Evolutionary conservation across 2,329 filamentous ascomycete genomes (phyloP).

Genomic region (Diplodia sapinea): DNA sequence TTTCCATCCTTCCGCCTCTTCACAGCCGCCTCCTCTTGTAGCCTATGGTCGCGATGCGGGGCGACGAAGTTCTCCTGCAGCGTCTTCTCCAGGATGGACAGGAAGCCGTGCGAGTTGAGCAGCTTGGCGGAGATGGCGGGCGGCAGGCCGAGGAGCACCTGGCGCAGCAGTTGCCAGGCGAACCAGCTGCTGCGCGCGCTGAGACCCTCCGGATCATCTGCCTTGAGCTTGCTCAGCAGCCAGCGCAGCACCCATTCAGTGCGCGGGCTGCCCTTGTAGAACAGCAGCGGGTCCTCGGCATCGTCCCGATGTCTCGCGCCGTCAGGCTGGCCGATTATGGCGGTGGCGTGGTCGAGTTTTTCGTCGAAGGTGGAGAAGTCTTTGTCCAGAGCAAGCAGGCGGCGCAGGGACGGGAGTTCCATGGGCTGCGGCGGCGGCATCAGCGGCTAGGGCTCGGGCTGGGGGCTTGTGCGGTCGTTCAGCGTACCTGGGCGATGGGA

Average conservation of each 20-base stretch:
- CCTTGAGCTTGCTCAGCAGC: constrained; percentile 66
- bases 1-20: constrained; percentile 35
- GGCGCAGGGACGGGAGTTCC: constrained; percentile 43
- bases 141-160: constrained; percentile 69
- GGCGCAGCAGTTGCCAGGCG: constrained; percentile 65
- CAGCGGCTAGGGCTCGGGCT: constrained; percentile 13
- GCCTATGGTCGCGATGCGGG: constrained; percentile 7
- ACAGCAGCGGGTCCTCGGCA: constrained; percentile 17
- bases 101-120: constrained; percentile 72
- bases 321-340: constrained; percentile 48
- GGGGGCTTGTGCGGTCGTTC: constrained; percentile 15
- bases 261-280: constrained; percentile 45
- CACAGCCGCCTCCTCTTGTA: constrained; percentile 22
- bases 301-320: constrained; percentile 20
- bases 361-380: constrained; percentile 45
- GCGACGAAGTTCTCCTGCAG: constrained; percentile 60
- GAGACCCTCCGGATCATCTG: constrained; percentile 44
- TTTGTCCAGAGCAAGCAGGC: constrained; percentile 49
- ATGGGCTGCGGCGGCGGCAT: constrained; percentile 28
- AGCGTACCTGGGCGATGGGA: constrained; percentile 30
- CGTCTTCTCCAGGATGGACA: constrained; percentile 68
- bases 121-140: constrained; percentile 72
- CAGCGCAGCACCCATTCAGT: constrained; percentile 72
- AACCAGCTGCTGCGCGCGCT: constrained; percentile 51
- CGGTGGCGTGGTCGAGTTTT: constrained; percentile 49